Base-by-base conservation (phyloP, 2,329 filamentous ascomycete genomes). In the Nakataea oryzae region DNA sequence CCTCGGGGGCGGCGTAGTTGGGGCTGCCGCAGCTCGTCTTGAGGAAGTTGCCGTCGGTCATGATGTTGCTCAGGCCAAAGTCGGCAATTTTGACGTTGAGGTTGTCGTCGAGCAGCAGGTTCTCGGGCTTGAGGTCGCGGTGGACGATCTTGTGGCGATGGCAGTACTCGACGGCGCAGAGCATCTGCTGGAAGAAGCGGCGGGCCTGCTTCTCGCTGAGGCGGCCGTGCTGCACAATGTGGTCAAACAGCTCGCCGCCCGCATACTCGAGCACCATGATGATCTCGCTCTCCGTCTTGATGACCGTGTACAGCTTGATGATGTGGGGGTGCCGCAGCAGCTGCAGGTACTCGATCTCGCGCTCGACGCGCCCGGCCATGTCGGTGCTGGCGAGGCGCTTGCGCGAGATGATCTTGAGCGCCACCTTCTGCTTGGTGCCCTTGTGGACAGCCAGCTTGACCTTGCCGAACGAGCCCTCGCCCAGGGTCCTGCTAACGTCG, bases 251-350 rank as follows among this genome's bases (percentile, higher is more conserved):
- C 76, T 99, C 95, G 64, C 91, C 91, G 65, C 95, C 95, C 55
- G 95, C 95, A 75, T 96, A 99, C 76, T 99, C 95, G 68, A 99
- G 85, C 59, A 99, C 95, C 95, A 99, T 99, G 75, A 97, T 95
- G 73, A 99, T 99, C 74, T 99, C 95, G 65, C 84, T 86, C 28
- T 87, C 86, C 8, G 93, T 97, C 65, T 96, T 97, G 74, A 99
- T 97, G 66, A 99, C 95, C 32, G 95, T 97, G 75, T 91, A 96
- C 86, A 99, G 83, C 78, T 99, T 99, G 80, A 99, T 99, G 73
- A 99, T 99, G 76, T 99, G 95, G 54, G 95, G 95, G 75, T 99
- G 95, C 64, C 95, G 87, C 64, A 99, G 82, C 64, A 99, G 80
- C 78, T 99, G 95, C 66, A 99, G 83, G 73, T 99, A 99, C 74